These are phyloP conservation scores for Eutrema japonicum DNA, from an alignment of 345 rosid species.

Conservation along the genomic window DNA sequence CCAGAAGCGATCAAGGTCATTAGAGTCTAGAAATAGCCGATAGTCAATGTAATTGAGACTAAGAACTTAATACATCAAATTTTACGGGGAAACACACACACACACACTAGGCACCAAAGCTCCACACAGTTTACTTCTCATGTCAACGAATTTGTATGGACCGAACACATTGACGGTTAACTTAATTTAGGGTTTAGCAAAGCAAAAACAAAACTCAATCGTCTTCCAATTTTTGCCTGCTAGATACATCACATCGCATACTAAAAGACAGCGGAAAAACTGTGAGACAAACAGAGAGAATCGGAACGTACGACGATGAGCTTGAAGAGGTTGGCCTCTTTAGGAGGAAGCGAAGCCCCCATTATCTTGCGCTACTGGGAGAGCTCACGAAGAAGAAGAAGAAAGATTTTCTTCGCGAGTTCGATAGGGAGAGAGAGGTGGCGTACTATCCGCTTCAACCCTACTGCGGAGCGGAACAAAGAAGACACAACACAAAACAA, in stretches of 20 bases:
- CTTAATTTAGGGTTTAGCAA: slow-evolving; percentile 38
- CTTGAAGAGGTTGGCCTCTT: slow-evolving; percentile 99
- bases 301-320: slow-evolving; percentile 90
- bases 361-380: slow-evolving; percentile 44
- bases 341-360: slow-evolving; percentile 98
- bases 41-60: slow-evolving; percentile 19
- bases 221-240: not conserved
- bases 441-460: slow-evolving; percentile 88
- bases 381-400: slow-evolving; percentile 40
- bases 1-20: slow-evolving; percentile 28
- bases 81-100: not conserved
- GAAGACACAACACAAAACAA: slow-evolving; percentile 21
- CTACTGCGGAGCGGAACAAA: slow-evolving; percentile 53
- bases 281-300: slow-evolving; percentile 27
- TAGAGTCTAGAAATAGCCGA: slow-evolving; percentile 32
- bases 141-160: slow-evolving; percentile 30
- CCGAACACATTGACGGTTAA: slow-evolving; percentile 23
- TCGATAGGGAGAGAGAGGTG: slow-evolving; percentile 40
- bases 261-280: not conserved
- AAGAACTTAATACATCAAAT: slow-evolving; percentile 6
- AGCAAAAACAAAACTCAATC: slow-evolving; percentile 5
- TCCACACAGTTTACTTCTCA: slow-evolving; percentile 2
- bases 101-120: slow-evolving; percentile 3
- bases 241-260: slow-evolving; percentile 22
- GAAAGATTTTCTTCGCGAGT: slow-evolving; percentile 26